Percentiles rank a stretch among this genome's conserved stretches.
Evolutionary conservation across 1,284 basidiomycete species (phyloP).

Genomic region (Malassezia cuniculi): DNA sequence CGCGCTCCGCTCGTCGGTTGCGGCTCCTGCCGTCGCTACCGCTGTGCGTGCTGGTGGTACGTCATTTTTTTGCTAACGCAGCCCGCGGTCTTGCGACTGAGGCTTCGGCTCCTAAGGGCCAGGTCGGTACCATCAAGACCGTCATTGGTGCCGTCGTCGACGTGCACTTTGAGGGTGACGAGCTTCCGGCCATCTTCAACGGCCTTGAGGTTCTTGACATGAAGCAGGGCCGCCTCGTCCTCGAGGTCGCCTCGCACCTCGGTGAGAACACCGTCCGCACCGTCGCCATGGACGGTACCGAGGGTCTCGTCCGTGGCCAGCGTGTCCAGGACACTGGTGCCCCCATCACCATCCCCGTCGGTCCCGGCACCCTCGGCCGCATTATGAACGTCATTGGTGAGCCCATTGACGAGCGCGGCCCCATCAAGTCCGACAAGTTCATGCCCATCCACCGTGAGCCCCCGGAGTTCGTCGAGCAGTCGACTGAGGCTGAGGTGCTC

Average conservation of each 20-base stretch:
- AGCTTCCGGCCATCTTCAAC: conserved; percentile 90
- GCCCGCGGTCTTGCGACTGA: conserved; percentile 33
- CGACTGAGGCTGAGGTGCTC: conserved; percentile 90
- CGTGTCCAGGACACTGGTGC: conserved; percentile 90
- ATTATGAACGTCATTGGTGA: conserved; percentile 99
- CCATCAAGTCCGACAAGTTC: conserved; percentile 72
- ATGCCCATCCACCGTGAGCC: conserved; percentile 91
- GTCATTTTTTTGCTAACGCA: conserved; percentile 10
- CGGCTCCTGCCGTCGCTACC: conserved; percentile 19
- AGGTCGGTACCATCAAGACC: conserved; percentile 37
- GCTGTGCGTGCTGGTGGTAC: conserved; percentile 10
- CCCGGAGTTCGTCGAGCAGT: conserved; percentile 92
- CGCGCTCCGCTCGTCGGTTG: conserved; percentile 17
- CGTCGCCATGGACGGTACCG: conserved; percentile 69
- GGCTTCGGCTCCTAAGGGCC: conserved; percentile 19
- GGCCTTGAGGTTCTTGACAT: conserved; percentile 93
- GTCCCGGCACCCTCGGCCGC: conserved; percentile 79
- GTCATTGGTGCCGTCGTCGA: conserved; percentile 76
- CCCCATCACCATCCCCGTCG: conserved; percentile 92
- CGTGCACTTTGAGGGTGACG: conserved; percentile 56
- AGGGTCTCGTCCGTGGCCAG: conserved; percentile 97
- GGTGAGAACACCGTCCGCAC: conserved; percentile 86
- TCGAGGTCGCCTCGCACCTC: conserved; percentile 66
- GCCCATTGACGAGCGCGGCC: conserved; percentile 97
- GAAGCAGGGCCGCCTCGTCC: conserved; percentile 55